Evolutionary conservation across 768 basidiomycete species (phyloP).

Genomic region (Phylloporus sp.): DNA sequence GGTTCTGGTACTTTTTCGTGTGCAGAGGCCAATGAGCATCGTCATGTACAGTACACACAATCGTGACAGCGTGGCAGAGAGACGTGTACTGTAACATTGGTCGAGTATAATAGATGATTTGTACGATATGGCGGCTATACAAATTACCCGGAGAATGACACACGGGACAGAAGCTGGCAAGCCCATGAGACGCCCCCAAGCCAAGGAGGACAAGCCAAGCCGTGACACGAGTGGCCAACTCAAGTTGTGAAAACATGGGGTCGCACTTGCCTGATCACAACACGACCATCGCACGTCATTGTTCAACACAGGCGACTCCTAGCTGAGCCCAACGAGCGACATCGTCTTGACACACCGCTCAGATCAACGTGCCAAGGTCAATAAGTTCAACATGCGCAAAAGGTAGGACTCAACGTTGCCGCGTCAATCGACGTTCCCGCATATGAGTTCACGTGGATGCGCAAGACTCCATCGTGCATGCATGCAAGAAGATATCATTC

Average conservation of each 20-base stretch:
- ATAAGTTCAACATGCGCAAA: conserved; percentile 10
- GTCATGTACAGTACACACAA: no score
- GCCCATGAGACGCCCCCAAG: no score
- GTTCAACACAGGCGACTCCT: no score
- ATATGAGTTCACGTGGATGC: conserved; percentile 1
- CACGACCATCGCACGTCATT: neutral
- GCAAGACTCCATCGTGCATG: conserved; percentile 8
- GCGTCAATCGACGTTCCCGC: neutral
- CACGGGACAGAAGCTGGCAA: no score
- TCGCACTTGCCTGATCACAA: neutral
- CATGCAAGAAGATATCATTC: conserved; percentile 34
- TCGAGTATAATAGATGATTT: no score
- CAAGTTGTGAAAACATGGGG: neutral
- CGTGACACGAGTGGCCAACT: neutral
- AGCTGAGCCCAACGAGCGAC: neutral
- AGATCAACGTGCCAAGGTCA: conserved; percentile 24
- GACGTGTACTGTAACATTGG: no score
- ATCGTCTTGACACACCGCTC: conserved; percentile 6
- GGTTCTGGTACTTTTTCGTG: neutral
- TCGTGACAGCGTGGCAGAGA: no score
- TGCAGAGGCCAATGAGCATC: no score
- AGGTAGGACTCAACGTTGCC: conserved; percentile 24
- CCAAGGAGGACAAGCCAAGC: neutral
- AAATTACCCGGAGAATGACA: no score
- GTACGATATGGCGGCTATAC: no score